Percentiles rank a stretch among this genome's conserved stretches.
Conservation (phyloP, 371 early-diverging fungal species). For the Lichtheimia ornata region DNA sequence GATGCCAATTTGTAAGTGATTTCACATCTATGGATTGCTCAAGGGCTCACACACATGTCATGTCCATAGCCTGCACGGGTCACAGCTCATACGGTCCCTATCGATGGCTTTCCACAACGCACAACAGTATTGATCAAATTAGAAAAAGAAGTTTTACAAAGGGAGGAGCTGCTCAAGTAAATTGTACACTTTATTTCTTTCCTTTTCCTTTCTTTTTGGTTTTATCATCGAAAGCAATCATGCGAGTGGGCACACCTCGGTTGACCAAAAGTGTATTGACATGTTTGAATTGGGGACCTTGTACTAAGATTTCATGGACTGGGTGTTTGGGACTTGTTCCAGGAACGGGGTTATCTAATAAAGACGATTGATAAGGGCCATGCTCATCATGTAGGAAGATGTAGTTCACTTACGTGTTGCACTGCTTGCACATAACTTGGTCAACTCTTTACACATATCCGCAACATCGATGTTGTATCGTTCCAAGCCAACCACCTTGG, state of each 20-base stretch:
- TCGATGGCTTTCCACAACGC: conserved; percentile 86
- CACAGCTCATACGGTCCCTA: conserved; percentile 90
- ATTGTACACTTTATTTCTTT: conserved; percentile 1
- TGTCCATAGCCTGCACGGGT: conserved; percentile 82
- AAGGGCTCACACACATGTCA: not conserved
- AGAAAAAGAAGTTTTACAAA: conserved; percentile 76
- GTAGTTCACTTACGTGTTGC: conserved; percentile 53
- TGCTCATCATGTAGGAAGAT: not conserved
- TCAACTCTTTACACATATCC: conserved; percentile 61
- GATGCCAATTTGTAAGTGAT: conserved; percentile 85
- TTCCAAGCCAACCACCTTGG: conserved; percentile 66
- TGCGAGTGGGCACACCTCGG: conserved; percentile 60
- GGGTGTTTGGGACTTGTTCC: conserved; percentile 61
- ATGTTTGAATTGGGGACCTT: conserved; percentile 71
- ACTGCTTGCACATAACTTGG: conserved; percentile 66
- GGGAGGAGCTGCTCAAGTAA: conserved; percentile 74
- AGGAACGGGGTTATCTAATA: conserved; percentile 57
- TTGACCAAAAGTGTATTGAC: conserved; percentile 50
- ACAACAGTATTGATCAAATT: conserved; percentile 96
- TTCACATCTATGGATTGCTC: too few relatives aligned
- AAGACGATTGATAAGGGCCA: not conserved
- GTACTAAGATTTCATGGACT: conserved; percentile 71
- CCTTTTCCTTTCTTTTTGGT: conserved; percentile 48
- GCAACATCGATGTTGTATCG: conserved; percentile 63
- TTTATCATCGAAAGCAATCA: conserved; percentile 61